A percentile compares a stretch with the other conserved stretches of the same genome.
These are phyloP conservation scores for Ophiostoma himal-ulmi DNA, from an alignment of 2,329 filamentous ascomycete genomes.

Conservation along the genomic window DNA sequence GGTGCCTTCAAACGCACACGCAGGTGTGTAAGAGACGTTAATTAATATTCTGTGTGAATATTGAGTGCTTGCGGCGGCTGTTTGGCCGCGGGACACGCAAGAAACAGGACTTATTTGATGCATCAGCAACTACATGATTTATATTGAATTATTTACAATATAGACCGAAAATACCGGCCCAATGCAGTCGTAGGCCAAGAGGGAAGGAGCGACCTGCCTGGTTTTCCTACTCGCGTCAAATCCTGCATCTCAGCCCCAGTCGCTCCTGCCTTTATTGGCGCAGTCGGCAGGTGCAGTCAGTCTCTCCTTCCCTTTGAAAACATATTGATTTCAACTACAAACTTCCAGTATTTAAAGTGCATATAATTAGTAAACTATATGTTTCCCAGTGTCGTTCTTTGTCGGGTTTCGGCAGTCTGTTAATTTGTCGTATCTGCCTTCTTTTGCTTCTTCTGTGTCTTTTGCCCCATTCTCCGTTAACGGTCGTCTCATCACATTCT, in stretches of 20 bases:
- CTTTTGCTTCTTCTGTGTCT: not conserved
- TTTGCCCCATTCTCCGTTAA: not conserved
- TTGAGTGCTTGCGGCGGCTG: constrained; percentile 11
- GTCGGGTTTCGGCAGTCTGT: not conserved
- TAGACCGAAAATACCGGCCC: not conserved
- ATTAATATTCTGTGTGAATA: not conserved
- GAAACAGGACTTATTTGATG: not conserved
- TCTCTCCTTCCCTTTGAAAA: not conserved
- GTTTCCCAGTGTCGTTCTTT: not conserved
- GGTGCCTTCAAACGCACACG: not conserved
- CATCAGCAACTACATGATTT: not conserved
- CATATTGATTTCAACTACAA: not conserved
- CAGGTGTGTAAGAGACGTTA: not conserved
- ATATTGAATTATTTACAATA: not conserved
- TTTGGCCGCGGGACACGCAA: not conserved
- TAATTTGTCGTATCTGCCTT: not conserved
- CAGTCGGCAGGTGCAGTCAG: not conserved
- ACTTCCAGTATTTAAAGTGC: not conserved
- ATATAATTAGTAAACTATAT: not conserved
- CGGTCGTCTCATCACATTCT: not conserved
- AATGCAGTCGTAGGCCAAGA: not conserved
- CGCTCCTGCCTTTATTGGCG: not conserved
- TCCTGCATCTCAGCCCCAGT: not conserved
- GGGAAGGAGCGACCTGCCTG: not conserved
- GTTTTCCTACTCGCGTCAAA: not conserved